phyloP scores from a whole-genome alignment of 495 filamentous ascomycete species.

The Hypoxylon perforatum region DNA sequence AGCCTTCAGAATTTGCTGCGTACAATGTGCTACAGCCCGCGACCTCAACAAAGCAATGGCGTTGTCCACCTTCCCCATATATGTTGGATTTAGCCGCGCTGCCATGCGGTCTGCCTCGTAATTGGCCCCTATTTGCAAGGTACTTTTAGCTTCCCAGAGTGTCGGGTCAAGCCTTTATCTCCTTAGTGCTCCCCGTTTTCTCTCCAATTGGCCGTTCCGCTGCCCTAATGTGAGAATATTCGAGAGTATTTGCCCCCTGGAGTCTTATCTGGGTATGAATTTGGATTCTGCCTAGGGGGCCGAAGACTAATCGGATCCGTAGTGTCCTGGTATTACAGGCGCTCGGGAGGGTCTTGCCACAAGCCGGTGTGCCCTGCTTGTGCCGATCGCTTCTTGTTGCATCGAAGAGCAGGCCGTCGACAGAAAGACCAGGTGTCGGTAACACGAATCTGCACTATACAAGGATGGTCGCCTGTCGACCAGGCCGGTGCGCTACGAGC shows the following conservation, averaged over 20 bases:
- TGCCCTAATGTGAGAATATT: conserved; percentile 3
- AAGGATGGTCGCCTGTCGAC: not conserved
- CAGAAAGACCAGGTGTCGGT: conserved; percentile 11
- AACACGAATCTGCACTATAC: not conserved
- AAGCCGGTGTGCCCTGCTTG: conserved; percentile 18
- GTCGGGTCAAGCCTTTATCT: conserved; percentile 31
- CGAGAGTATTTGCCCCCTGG: conserved; percentile 2
- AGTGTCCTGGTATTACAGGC: conserved; percentile 1
- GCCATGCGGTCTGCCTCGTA: not conserved
- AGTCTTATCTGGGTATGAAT: conserved; percentile 14
- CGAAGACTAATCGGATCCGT: conserved; percentile 1
- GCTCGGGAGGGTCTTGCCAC: conserved; percentile 2
- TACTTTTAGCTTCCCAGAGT: conserved; percentile 26
- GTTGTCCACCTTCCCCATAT: conserved; percentile 24
- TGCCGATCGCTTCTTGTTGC: conserved; percentile 15
- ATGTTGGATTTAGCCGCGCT: conserved; percentile 32
- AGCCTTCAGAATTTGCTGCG: conserved; percentile 3
- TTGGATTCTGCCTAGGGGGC: not conserved
- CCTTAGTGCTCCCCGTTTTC: not conserved
- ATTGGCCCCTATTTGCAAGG: conserved; percentile 34
- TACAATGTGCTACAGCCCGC: conserved; percentile 2
- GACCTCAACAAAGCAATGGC: not conserved
- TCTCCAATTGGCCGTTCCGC: conserved; percentile 15
- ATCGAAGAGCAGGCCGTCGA: conserved; percentile 15
- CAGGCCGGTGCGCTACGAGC: conserved; percentile 20